Base-by-base conservation (phyloP, 2,329 filamentous ascomycete species). In the Cordyceps fumosorosea region DNA sequence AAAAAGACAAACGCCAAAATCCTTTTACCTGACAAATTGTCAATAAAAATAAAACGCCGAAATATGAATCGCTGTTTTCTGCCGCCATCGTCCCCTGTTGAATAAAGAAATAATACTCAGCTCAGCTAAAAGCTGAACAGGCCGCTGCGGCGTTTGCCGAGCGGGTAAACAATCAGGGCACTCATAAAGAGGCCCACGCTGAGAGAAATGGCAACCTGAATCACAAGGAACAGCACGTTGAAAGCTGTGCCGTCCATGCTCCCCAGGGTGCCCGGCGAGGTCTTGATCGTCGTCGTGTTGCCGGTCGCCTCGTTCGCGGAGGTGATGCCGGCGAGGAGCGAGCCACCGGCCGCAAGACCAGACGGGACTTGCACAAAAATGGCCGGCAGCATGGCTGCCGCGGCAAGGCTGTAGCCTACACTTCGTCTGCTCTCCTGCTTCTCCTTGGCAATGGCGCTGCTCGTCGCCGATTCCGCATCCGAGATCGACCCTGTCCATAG, bases 311-410 rank as follows among this genome's bases (percentile, higher is more conserved):
- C 76, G 64, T 87, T 78, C 0, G 85, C 85, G 6, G 78, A 81
- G 5, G 77, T 78, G 60, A 88, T 74, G 18, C 85, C 84, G 8
- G 82, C 81, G 5, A 87, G 72, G 20, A 88, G 74, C 16, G 83
- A 85, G 1, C 84, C 84, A 32, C 80, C 79, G 0, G 83, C 83
- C 3, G 85, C 85, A n/a, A 88, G 74, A 32, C 84, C 83, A 22
- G 81, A 84, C 0, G 85, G 85, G 29, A 88, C 85, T 65, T 86
- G 84, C 2, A 88, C 83, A 65, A 96, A 96, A 65, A 96, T 96
- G 5, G 89, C 92, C 0, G 92, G 92, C 11, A 96, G 77, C 80
- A 96, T 90, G 1, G 90, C 89, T 0, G 91, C 90, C 0, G 91
- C 91, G 0, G 92, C 92, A 2, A 96, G 83, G 1, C 89, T 89